phyloP scores from a whole-genome alignment of 805 yeast species.

The Nakazawaea ishiwadae region DNA sequence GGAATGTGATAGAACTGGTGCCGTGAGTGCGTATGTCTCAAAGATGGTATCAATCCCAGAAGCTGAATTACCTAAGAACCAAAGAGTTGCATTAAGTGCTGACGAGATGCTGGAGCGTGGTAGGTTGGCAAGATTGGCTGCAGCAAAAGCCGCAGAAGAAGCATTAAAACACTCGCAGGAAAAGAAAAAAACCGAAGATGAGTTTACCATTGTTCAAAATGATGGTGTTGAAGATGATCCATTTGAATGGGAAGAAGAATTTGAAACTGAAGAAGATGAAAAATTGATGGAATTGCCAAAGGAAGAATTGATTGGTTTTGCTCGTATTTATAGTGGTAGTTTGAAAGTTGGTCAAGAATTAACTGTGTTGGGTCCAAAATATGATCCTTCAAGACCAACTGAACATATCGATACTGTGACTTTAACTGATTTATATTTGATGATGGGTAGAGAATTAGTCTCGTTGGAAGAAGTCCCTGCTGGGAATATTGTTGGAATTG shows the following conservation, averaged over 20 bases:
- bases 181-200: slow-evolving; percentile 13
- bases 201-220: slow-evolving; percentile 16
- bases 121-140: slow-evolving; percentile 60
- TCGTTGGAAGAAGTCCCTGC: slow-evolving; percentile 81
- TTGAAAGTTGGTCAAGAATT: slow-evolving; percentile 70
- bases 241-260: slow-evolving; percentile 52
- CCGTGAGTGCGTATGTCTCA: slow-evolving; percentile 75
- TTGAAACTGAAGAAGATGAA: slow-evolving; percentile 41
- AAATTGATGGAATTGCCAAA: slow-evolving; percentile 34
- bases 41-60: slow-evolving; percentile 86
- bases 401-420: slow-evolving; percentile 54
- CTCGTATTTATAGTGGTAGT: slow-evolving; percentile 86
- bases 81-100: slow-evolving; percentile 34
- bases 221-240: slow-evolving; percentile 29
- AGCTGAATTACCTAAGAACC: slow-evolving; percentile 65
- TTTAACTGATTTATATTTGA: slow-evolving; percentile 65
- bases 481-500: slow-evolving; percentile 92
- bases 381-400: slow-evolving; percentile 58
- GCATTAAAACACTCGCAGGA: slow-evolving; percentile 29
- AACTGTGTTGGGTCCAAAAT: slow-evolving; percentile 81
- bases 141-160: slow-evolving; percentile 60
- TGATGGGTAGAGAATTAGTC: slow-evolving; percentile 91
- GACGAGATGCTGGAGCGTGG: slow-evolving; percentile 63
- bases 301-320: slow-evolving; percentile 81
- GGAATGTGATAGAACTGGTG: slow-evolving; percentile 62